Base-by-base conservation (phyloP, 2,329 filamentous ascomycete genomes). In the Thermoascus crustaceus region DNA sequence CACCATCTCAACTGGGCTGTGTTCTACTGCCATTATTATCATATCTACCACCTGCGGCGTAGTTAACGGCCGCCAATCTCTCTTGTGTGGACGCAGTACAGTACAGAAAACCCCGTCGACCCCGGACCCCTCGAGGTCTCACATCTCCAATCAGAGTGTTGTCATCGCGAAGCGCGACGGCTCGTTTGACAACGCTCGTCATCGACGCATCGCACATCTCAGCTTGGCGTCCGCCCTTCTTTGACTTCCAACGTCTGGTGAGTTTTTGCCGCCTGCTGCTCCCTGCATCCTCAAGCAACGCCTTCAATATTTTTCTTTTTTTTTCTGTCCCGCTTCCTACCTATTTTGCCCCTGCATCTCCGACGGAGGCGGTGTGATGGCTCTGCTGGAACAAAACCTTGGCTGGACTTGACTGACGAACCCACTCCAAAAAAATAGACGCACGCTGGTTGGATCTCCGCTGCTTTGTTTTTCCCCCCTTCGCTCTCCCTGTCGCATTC, bases 401-500 rank as follows among this genome's bases (percentile, higher is more conserved):
- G 26, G 26, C 26, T 29, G 26, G n/a, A 29, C 26, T 29, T 29
- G 26, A 35, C 14, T 29, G 33, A 35, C 17, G 33, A 22, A 29
- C 26, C 26, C 26, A 29, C 26, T 29, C 18, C 14, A 13, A 29
- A 9, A 29, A 10, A 29, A 29, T 29, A 11, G 26, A 5, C 26
- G 11, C 11, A 14, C 26, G 14, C 26, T 29, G 26, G 26, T 29
- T 29, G 26, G 26, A 29, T 29, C 26, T 29, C 26, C 9, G 14
- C 21, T 13, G 29, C 13, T 32, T 35, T 31, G 17, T 30, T 30
- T 14, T 34, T 18, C 20, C 17, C 32, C 34, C 18, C 26, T 17
- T 10, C 18, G 13, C 20, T 24, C 27, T 24, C 25, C 23, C 20
- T 26, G 35, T 35, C 22, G 32, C 36, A 38, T 40, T 38, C 39